Evolutionary conservation across 2,329 filamentous ascomycete genomes (phyloP).

Genomic region (Colletotrichum caudatum): DNA sequence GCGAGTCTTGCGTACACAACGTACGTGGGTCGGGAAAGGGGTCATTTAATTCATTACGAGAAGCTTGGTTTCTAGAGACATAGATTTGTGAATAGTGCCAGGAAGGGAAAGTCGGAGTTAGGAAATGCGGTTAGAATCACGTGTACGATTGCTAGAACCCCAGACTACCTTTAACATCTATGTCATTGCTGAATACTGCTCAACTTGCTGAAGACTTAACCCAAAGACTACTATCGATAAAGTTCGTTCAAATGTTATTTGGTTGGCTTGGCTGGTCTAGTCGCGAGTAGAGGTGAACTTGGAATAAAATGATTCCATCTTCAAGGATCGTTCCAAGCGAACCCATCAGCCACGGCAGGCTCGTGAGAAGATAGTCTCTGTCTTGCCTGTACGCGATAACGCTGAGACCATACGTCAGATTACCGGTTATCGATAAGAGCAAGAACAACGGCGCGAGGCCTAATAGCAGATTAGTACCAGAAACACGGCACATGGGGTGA

Average conservation of each 20-base stretch:
- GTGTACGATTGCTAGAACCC: too few species aligned
- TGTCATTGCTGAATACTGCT: too few species aligned
- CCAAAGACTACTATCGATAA: too few species aligned
- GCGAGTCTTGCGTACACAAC: constrained; percentile 65
- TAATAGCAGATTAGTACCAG: background rate
- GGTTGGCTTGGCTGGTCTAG: background rate
- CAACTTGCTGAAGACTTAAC: too few species aligned
- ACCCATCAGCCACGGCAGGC: constrained; percentile 30
- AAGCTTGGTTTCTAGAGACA: background rate
- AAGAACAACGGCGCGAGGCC: constrained; percentile 27
- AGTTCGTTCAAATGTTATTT: background rate
- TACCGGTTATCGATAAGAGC: constrained; percentile 23
- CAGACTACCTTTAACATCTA: background rate
- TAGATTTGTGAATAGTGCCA: background rate
- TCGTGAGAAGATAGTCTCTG: constrained; percentile 22
- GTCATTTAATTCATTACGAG: constrained; percentile 18
- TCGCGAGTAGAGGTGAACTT: constrained; percentile 19
- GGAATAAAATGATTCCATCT: constrained; percentile 22
- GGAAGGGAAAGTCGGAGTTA: too few species aligned
- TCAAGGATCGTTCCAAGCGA: constrained; percentile 30
- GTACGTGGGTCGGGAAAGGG: constrained; percentile 57
- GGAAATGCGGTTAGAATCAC: too few species aligned
- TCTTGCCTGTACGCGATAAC: constrained; percentile 34
- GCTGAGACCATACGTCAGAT: constrained; percentile 29
- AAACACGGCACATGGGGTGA: accelerated